A percentile compares a stretch with the other conserved stretches of the same genome.
Conservation (phyloP, 176 grass and related monocot genomes). For the Oryza glumipatula region DNA sequence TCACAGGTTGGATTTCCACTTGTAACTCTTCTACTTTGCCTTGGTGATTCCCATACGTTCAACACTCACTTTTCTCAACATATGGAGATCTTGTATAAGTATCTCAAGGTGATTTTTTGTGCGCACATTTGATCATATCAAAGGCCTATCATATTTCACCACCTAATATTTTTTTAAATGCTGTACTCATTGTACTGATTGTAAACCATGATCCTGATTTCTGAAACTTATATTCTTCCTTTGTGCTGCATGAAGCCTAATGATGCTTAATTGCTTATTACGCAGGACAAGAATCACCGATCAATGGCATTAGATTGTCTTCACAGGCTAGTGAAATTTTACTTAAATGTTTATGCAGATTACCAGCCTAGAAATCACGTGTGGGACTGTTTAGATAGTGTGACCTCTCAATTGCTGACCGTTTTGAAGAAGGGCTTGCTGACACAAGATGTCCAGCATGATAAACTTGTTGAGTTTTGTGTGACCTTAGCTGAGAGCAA, state of each 20-base stretch:
- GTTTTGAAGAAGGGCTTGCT: constrained; percentile 89
- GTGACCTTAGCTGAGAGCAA: constrained; percentile 87
- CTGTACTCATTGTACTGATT: not conserved
- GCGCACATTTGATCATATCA: constrained; percentile 24
- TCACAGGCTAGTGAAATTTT: constrained; percentile 94
- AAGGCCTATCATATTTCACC: constrained; percentile 16
- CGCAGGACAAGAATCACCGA: constrained; percentile 97
- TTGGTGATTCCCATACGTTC: constrained; percentile 83
- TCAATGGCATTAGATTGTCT: constrained; percentile 99
- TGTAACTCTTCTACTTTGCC: constrained; percentile 89
- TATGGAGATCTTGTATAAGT: constrained; percentile 90
- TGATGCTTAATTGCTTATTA: constrained; percentile 36
- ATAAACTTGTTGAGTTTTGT: constrained; percentile 99
- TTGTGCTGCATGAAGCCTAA: constrained; percentile 34
- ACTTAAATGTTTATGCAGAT: constrained; percentile 91
- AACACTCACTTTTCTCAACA: constrained; percentile 75
- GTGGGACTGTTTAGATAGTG: constrained; percentile 97
- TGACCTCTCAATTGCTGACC: constrained; percentile 88
- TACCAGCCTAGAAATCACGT: constrained; percentile 79
- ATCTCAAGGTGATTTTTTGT: constrained; percentile 76
- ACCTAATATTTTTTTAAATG: constrained; percentile 14
- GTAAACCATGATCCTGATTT: not conserved
- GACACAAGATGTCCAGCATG: constrained; percentile 94
- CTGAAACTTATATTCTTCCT: constrained; percentile 36
- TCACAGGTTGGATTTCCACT: constrained; percentile 92